Percentiles rank a stretch among this genome's conserved stretches.
Conservation (phyloP, 2,329 filamentous ascomycete species). For the Massarina eburnea region DNA sequence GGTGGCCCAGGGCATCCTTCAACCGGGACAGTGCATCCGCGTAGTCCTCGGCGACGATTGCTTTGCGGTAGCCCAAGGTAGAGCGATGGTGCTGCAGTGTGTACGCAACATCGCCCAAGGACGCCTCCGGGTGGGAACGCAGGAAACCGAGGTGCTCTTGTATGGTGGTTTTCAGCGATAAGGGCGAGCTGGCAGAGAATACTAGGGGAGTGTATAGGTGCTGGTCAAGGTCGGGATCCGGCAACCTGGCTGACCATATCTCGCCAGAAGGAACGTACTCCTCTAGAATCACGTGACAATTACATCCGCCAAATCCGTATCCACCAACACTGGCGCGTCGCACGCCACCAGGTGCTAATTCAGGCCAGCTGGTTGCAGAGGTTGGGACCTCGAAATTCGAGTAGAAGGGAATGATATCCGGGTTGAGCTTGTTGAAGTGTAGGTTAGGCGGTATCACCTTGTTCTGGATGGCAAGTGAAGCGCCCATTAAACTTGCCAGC, state of each 20-base stretch:
- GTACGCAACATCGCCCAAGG: neutral
- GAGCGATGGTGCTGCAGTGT: constrained; percentile 27
- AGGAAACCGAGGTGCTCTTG: neutral
- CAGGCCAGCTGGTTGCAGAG: constrained; percentile 8
- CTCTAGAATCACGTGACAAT: constrained; percentile 28
- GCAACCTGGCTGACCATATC: no score
- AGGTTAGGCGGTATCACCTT: constrained; percentile 28
- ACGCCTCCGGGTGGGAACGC: neutral
- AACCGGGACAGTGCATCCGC: neutral
- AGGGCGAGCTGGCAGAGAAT: neutral
- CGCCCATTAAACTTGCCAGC: constrained; percentile 38
- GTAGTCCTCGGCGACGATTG: neutral
- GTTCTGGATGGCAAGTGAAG: constrained; percentile 41
- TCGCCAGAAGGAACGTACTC: constrained; percentile 8
- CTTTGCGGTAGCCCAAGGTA: constrained; percentile 2
- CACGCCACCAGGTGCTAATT: neutral
- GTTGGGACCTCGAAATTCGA: constrained; percentile 12
- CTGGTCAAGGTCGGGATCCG: no score
- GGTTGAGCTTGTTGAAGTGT: constrained; percentile 12
- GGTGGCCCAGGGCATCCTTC: neutral
- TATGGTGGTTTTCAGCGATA: neutral
- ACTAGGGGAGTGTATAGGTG: no score
- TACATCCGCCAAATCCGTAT: constrained; percentile 27
- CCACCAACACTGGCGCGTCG: constrained; percentile 16
- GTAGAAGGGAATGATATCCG: constrained; percentile 6